A percentile compares a stretch with the other conserved stretches of the same genome.
These are phyloP conservation scores for Naegleria fowleri DNA, from an alignment of 208 protist species.

Conservation along the genomic window DNA sequence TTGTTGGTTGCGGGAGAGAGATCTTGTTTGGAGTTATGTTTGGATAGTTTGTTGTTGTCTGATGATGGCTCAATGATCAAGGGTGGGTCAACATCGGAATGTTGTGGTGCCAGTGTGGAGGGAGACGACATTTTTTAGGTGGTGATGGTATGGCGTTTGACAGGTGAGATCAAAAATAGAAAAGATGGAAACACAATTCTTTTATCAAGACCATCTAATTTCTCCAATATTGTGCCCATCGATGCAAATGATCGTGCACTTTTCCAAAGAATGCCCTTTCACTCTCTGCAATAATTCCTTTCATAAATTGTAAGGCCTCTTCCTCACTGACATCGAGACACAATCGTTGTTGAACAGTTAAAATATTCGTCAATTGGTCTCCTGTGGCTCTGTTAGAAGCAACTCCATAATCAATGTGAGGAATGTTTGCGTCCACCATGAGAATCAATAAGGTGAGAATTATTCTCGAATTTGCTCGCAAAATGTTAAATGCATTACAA, in stretches of 20 bases:
- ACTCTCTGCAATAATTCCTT: constrained; percentile 50
- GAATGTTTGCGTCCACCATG: constrained; percentile 78
- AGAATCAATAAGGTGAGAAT: constrained; percentile 86
- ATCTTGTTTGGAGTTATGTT: no score
- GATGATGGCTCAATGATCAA: background rate
- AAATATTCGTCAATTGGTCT: background rate
- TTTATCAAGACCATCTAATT: no score
- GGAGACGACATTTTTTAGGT: background rate
- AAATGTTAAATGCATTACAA: constrained; percentile 87
- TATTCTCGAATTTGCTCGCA: constrained; percentile 81
- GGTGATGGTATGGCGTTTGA: background rate
- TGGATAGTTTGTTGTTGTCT: background rate
- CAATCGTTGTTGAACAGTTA: constrained; percentile 55
- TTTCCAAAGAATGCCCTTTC: constrained; percentile 54
- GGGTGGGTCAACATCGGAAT: background rate
- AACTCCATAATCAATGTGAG: constrained; percentile 63
- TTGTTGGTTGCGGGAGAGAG: no score
- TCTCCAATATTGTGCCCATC: constrained; percentile 14
- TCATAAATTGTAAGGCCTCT: constrained; percentile 39
- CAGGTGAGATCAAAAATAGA: background rate
- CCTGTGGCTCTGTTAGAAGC: constrained; percentile 21
- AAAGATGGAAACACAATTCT: no score
- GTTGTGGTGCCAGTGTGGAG: background rate
- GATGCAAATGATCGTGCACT: constrained; percentile 46
- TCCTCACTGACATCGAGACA: constrained; percentile 20